A percentile compares a stretch with the other conserved stretches of the same genome.
phyloP scores from a whole-genome alignment of 2,329 filamentous ascomycete genomes.

The Stagonosporopsis tanaceti region DNA sequence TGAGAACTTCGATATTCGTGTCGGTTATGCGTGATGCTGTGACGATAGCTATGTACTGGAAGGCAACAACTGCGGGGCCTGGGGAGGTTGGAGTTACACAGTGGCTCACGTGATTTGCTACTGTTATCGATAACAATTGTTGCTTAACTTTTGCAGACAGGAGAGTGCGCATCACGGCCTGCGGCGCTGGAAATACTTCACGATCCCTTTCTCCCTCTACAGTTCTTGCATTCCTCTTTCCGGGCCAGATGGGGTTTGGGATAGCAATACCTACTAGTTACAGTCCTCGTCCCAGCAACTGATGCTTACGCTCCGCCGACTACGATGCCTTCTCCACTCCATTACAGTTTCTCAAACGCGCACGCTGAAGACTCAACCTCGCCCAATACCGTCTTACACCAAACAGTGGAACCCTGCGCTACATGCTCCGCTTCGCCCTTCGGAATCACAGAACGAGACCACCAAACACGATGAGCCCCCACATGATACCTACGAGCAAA shows the following conservation, averaged over 20 bases:
- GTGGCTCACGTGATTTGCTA: conserved; percentile 2
- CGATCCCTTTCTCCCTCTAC: neutral
- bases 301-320: conserved; percentile 36
- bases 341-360: conserved; percentile 26
- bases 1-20: neutral
- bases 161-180: conserved; percentile 1
- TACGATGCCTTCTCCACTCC: conserved; percentile 34
- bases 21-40: neutral
- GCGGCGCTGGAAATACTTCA: neutral
- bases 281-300: conserved; percentile 7
- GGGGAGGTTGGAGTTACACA: neutral
- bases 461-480: neutral
- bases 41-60: neutral
- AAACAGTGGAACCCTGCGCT: conserved; percentile 40
- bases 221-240: neutral
- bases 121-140: conserved; percentile 8
- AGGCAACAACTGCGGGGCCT: too few species aligned
- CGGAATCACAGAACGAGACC: conserved; percentile 4
- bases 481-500: conserved; percentile 4
- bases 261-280: neutral
- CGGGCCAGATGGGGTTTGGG: conserved; percentile 4
- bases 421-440: conserved; percentile 13
- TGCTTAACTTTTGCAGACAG: neutral
- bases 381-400: conserved; percentile 30
- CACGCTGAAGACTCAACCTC: conserved; percentile 36